Evolutionary conservation across 768 basidiomycete genomes (phyloP), one percentile per base, ranked within the genome.

Genomic region (Boletus huronensis): DNA sequence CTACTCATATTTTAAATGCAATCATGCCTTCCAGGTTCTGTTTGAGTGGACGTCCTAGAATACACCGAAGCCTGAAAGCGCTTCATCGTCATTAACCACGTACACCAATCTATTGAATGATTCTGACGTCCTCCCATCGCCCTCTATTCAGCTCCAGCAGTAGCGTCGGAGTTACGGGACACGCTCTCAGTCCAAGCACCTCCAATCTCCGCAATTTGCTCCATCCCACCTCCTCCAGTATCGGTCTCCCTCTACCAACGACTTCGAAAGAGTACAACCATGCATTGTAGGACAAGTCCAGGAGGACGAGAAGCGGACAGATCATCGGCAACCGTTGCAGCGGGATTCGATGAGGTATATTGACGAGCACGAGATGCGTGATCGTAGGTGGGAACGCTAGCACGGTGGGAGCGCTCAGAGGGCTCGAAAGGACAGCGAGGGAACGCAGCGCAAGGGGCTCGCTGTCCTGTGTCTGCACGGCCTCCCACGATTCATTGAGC

Each of bases 241-340:
- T 70, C 43, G 72, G 64, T 26, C 68, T 57, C 8, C 67, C 71
- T 21, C 11, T 11, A 13, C 25, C 46, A 11, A 17, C 13, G 3
- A 1, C 40, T 13, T 47, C 39, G n/a, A 3, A 1, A 4, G 23
- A 31, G 19, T 35, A 31, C 25, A 82, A 60, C 80, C 81, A 82
- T 5, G 49, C 35, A 47, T 89, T 90, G 65, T 79, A 87, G 1
- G 88, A 90, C 44, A 90, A 65, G 63, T 90, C 88, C 32, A 90
- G 67, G 25, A 84, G 62, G 21, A 78, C 71, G 26, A 90, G 70
- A n/a, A 84, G 66, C 1, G 88, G 88, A 58, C 84, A 86, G 14
- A 79, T 64, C 11, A 68, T 71, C 1, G 86, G 81, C 35, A 90
- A 69, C 56, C 83, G 75, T 57, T 83, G 78, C 19, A 90, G 62